Conservation (phyloP, 148 eudicot genomes). For the Diospyros kaki region DNA sequence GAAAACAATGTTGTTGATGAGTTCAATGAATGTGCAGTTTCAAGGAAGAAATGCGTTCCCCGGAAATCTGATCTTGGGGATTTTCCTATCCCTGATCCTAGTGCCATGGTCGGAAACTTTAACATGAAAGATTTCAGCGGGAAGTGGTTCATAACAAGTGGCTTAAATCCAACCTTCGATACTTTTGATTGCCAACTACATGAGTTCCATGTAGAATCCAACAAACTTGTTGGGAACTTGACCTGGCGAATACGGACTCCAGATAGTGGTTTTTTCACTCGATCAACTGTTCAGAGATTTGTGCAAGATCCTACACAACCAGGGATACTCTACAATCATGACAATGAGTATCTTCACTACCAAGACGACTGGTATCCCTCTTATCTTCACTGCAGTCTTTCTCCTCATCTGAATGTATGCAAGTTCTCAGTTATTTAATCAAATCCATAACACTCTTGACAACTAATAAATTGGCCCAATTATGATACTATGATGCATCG, state of each 20-base stretch:
- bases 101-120: constrained; percentile 61
- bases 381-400: constrained; percentile 7
- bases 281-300: constrained; percentile 79
- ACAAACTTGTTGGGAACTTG: constrained; percentile 75
- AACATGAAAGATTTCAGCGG: constrained; percentile 73
- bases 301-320: constrained; percentile 83
- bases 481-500: too few species aligned
- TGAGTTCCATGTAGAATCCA: constrained; percentile 69
- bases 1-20: constrained; percentile 91
- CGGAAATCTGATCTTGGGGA: constrained; percentile 91
- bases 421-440: not conserved
- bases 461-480: too few species aligned
- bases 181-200: constrained; percentile 88
- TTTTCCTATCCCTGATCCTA: constrained; percentile 81
- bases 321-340: constrained; percentile 87
- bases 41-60: constrained; percentile 94
- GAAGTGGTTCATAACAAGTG: constrained; percentile 85
- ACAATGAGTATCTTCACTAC: constrained; percentile 94
- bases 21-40: constrained; percentile 97
- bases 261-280: constrained; percentile 85
- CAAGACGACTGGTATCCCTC: constrained; percentile 89
- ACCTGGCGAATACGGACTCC: constrained; percentile 85
- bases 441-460: too few species aligned
- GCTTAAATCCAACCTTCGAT: constrained; percentile 88
- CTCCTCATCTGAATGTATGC: not conserved